A percentile compares a stretch with the other conserved stretches of the same genome.
Conservation (phyloP, 257 asterid species). For the Solanum paucissectum region DNA sequence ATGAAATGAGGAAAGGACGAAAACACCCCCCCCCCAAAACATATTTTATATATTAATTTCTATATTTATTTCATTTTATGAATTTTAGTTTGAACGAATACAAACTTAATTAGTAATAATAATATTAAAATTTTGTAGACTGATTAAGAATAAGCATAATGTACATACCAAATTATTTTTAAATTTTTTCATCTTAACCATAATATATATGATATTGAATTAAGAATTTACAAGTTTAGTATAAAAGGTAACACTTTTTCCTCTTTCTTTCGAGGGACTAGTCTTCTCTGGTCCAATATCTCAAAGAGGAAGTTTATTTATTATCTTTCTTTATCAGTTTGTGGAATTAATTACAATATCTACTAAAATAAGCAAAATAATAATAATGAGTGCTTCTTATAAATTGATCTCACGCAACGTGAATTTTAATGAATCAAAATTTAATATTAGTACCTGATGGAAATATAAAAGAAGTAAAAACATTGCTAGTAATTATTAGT, state of each 20-base stretch:
- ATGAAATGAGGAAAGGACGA: no score
- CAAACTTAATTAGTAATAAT: background rate
- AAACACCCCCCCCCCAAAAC: no score
- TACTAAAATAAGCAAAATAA: background rate
- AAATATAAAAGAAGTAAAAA: no score
- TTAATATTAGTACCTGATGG: background rate
- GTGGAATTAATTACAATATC: background rate
- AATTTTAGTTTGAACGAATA: background rate
- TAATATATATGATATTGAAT: background rate
- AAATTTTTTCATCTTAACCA: background rate
- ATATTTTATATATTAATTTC: background rate
- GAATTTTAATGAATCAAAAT: no score
- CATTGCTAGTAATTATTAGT: no score
- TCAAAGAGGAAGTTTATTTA: background rate
- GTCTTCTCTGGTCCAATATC: background rate
- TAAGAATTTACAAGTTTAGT: background rate
- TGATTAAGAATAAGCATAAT: background rate
- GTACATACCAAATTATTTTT: background rate
- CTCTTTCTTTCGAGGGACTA: background rate
- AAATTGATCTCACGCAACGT: no score
- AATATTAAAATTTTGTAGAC: background rate
- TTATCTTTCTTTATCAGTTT: background rate
- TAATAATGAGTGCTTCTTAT: no score
- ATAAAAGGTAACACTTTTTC: background rate
- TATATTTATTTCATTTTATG: background rate